These are phyloP conservation scores for Xylaria telfairii DNA, from an alignment of 495 filamentous ascomycete species.

Conservation along the genomic window DNA sequence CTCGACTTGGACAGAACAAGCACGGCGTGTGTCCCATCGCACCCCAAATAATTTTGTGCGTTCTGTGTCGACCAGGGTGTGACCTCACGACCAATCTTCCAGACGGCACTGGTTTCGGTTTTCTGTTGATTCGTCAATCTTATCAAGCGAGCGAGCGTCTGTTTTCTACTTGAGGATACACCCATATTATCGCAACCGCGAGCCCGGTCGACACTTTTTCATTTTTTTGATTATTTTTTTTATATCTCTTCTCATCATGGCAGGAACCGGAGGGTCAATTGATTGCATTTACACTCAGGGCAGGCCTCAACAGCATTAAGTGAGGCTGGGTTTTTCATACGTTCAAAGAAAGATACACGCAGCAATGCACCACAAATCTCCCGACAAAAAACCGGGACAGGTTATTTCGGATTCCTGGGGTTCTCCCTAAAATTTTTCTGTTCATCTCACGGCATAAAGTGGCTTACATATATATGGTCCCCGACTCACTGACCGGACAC, in stretches of 20 bases:
- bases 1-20: conserved; percentile 30
- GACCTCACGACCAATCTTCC: conserved; percentile 39
- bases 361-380: conserved; percentile 56
- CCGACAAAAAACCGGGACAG: conserved; percentile 54
- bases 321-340: conserved; percentile 43
- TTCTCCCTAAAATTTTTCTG: conserved; percentile 31
- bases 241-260: conserved; percentile 46
- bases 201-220: conserved; percentile 51
- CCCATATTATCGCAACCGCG: conserved; percentile 46
- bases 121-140: conserved; percentile 31
- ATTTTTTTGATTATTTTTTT: conserved; percentile 8
- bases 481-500: conserved; percentile 37
- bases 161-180: conserved; percentile 34
- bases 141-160: conserved; percentile 50
- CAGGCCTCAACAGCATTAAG: conserved; percentile 45
- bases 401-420: conserved; percentile 39
- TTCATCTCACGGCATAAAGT: conserved; percentile 47
- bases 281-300: conserved; percentile 56
- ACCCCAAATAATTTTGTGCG: conserved; percentile 44
- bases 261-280: conserved; percentile 53
- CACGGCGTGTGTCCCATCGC: conserved; percentile 38
- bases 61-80: conserved; percentile 50
- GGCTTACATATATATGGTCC: conserved; percentile 49
- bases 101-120: conserved; percentile 33
- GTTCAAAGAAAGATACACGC: conserved; percentile 51